Conservation (phyloP, 225 moss, liverwort and hornwort genomes). For the Climacium dendroides region DNA sequence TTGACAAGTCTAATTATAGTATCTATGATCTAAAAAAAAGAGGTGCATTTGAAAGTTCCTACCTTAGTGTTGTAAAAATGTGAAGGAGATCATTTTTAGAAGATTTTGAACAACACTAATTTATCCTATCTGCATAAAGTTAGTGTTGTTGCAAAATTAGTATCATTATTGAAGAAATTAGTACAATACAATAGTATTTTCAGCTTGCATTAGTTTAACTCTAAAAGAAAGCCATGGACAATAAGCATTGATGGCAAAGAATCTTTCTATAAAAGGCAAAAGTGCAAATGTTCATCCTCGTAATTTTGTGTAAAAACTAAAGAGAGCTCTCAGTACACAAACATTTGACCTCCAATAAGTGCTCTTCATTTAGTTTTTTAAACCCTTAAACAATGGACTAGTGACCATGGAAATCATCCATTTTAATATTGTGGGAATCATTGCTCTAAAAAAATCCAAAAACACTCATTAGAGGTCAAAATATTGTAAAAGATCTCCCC, state of each 20-base stretch:
- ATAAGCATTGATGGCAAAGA: fast-evolving
- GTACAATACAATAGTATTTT: background rate
- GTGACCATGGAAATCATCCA: no score
- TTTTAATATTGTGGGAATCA: no score
- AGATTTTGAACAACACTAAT: background rate
- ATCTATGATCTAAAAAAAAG: background rate
- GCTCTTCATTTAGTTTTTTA: no score
- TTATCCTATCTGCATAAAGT: background rate
- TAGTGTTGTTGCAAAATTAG: background rate
- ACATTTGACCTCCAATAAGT: background rate
- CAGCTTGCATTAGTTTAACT: background rate
- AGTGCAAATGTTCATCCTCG: no score
- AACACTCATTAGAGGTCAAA: no score
- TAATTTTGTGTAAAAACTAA: no score
- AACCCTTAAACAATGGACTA: no score
- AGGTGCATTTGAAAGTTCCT: fast-evolving
- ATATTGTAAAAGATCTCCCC: no score
- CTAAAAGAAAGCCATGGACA: fast-evolving
- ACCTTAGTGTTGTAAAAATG: fast-evolving
- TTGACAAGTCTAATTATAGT: background rate
- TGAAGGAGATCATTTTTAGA: background rate
- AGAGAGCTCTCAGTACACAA: no score
- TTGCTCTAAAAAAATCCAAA: no score
- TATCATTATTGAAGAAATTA: background rate
- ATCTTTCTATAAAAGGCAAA: no score